These are phyloP conservation scores for Stropharia rugosoannulata DNA, from an alignment of 768 basidiomycete genomes.

Conservation along the genomic window DNA sequence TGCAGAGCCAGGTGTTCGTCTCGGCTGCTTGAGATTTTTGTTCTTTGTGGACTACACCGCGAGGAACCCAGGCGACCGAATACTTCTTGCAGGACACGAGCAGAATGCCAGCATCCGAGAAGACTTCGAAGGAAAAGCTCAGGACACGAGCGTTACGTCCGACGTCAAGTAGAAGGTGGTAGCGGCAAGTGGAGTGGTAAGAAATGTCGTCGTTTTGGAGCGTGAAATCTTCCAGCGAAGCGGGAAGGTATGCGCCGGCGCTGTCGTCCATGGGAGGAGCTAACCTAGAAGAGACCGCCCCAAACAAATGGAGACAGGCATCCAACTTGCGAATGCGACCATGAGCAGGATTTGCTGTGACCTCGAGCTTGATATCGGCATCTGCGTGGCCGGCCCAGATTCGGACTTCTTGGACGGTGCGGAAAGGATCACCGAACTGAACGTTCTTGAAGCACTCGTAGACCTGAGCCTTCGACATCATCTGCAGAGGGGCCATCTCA, in stretches of 20 bases:
- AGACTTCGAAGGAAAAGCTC: slow-evolving; percentile 27
- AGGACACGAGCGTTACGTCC: slow-evolving; percentile 25
- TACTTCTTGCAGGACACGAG: slow-evolving; percentile 32
- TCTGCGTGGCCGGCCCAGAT: slow-evolving; percentile 31
- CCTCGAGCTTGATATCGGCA: slow-evolving; percentile 23
- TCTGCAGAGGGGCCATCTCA: slow-evolving; percentile 19
- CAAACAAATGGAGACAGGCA: slow-evolving; percentile 34
- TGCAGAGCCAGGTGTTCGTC: slow-evolving; percentile 19
- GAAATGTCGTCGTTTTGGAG: slow-evolving; percentile 27
- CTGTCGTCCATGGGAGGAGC: slow-evolving; percentile 21
- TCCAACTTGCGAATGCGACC: slow-evolving; percentile 34
- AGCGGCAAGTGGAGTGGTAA: slow-evolving; percentile 30
- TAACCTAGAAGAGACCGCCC: slow-evolving; percentile 20
- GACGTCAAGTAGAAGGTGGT: slow-evolving; percentile 28
- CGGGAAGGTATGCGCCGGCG: slow-evolving; percentile 30
- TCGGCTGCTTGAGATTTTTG: slow-evolving; percentile 8
- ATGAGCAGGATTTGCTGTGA: slow-evolving; percentile 19
- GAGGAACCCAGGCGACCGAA: slow-evolving; percentile 32
- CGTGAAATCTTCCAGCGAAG: slow-evolving; percentile 28
- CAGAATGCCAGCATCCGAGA: slow-evolving; percentile 26
- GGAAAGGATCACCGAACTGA: slow-evolving; percentile 31
- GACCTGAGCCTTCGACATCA: slow-evolving; percentile 26
- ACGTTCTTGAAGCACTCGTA: slow-evolving; percentile 32
- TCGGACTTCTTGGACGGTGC: slow-evolving; percentile 26
- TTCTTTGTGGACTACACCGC: slow-evolving; percentile 26